A percentile compares a stretch with the other conserved stretches of the same genome.
Conservation (phyloP, 1,284 basidiomycete genomes). For the Rhodotorula sp. region DNA sequence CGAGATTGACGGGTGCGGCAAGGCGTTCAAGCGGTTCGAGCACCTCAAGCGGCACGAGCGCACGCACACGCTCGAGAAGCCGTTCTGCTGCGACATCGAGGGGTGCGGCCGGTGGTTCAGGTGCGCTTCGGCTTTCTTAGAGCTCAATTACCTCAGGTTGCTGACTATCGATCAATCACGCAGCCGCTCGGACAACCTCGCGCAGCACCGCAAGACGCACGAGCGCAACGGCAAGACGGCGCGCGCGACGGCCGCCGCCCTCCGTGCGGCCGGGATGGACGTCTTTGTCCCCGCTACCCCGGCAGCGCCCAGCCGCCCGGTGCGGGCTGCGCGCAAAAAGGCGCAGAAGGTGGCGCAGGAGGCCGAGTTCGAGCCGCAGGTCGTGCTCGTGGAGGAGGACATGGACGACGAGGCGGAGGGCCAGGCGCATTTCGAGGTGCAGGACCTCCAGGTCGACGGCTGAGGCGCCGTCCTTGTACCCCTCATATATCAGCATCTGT, state of each 20-base stretch:
- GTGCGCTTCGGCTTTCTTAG: constrained; percentile 1
- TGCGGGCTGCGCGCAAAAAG: too few species aligned
- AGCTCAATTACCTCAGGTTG: accelerated
- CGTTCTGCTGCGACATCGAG: constrained; percentile 71
- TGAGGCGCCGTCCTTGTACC: too few species aligned
- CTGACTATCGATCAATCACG: not conserved
- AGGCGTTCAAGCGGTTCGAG: constrained; percentile 83
- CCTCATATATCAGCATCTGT: too few species aligned
- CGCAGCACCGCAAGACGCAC: constrained; percentile 78
- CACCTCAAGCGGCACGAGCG: constrained; percentile 82
- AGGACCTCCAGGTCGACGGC: too few species aligned
- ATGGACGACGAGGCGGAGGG: too few species aligned
- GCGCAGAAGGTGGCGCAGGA: too few species aligned
- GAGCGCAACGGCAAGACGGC: constrained; percentile 46
- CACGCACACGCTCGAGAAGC: constrained; percentile 85
- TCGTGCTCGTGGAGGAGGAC: too few species aligned
- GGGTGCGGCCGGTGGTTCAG: constrained; percentile 29
- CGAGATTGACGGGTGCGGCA: constrained; percentile 58
- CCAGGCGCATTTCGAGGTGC: too few species aligned
- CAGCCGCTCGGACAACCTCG: constrained; percentile 79
- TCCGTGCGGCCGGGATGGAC: constrained; percentile 3
- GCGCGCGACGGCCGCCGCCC: constrained; percentile 7
- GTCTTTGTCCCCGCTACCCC: too few species aligned
- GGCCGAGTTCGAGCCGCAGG: too few species aligned
- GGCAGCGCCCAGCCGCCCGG: too few species aligned